Conservation (phyloP, 345 rosid species). For the Geranium brycei region DNA sequence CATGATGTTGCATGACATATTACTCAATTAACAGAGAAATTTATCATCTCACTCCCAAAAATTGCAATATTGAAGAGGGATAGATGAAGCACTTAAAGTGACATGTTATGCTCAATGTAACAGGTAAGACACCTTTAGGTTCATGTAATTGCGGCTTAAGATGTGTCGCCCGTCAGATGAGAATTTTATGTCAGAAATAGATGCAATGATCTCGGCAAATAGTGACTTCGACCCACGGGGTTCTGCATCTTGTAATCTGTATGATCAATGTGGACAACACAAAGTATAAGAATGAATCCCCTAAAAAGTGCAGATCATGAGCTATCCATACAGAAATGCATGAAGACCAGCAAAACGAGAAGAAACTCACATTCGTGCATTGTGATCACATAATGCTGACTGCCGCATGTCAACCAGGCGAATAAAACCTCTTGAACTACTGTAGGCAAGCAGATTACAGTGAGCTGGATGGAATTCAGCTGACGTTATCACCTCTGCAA, state of each 20-base stretch:
- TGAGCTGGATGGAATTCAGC: slow-evolving; percentile 57
- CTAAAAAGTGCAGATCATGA: slow-evolving; percentile 5
- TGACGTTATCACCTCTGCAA: slow-evolving; percentile 58
- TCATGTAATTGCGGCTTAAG: slow-evolving; percentile 57
- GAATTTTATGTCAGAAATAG: slow-evolving; percentile 53
- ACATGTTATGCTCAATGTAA: neutral
- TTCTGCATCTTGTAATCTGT: slow-evolving; percentile 47
- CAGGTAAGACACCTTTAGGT: slow-evolving; percentile 33
- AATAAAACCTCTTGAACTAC: slow-evolving; percentile 62
- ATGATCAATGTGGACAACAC: slow-evolving; percentile 10
- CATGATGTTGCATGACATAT: too few relatives aligned
- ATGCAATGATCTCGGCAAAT: slow-evolving; percentile 45
- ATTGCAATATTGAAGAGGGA: slow-evolving; percentile 3
- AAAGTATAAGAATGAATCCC: slow-evolving; percentile 12
- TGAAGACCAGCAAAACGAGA: slow-evolving; percentile 4
- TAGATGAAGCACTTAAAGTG: slow-evolving; percentile 6
- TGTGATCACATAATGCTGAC: slow-evolving; percentile 49
- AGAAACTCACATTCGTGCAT: slow-evolving; percentile 39
- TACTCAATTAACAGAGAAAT: too few relatives aligned
- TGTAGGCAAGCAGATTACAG: slow-evolving; percentile 55
- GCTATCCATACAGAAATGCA: neutral
- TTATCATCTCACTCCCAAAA: neutral
- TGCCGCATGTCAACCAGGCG: slow-evolving; percentile 55
- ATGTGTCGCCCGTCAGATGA: slow-evolving; percentile 40
- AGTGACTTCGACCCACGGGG: slow-evolving; percentile 35